Evolutionary conservation across 2,329 filamentous ascomycete species (phyloP).

Genomic region (Orbilia blumenaviensis): DNA sequence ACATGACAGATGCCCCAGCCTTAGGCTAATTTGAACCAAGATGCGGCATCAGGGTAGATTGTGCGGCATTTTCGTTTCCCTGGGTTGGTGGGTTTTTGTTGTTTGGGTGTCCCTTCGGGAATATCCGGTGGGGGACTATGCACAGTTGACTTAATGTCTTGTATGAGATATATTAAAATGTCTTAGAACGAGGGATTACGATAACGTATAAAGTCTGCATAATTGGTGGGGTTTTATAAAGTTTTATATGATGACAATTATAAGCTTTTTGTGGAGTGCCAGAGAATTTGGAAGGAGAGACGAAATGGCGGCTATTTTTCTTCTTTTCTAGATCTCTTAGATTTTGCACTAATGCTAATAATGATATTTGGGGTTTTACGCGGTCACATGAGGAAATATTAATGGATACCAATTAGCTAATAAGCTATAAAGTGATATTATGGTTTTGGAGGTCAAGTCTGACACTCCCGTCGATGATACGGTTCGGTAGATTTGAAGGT

Average conservation of each 20-base stretch:
- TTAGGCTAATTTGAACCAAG: conserved; percentile 2
- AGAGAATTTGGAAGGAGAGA: not conserved
- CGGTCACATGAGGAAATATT: not conserved
- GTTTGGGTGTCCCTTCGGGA: not conserved
- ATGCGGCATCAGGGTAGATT: not conserved
- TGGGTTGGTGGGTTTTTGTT: no score
- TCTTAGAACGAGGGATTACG: conserved; percentile 5
- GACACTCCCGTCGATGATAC: not conserved
- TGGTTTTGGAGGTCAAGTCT: no score
- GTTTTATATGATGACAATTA: not conserved
- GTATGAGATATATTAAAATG: conserved; percentile 14
- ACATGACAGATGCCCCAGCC: not conserved
- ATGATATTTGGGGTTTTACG: not conserved
- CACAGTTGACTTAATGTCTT: not conserved
- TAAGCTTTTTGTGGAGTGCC: conserved; percentile 8
- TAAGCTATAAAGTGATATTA: not conserved
- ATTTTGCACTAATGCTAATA: not conserved
- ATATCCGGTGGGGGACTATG: conserved; percentile 14
- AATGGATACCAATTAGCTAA: not conserved
- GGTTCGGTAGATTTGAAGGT: not conserved
- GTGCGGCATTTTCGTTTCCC: not conserved
- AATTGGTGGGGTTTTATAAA: not conserved
- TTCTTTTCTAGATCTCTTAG: not conserved
- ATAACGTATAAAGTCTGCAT: conserved; percentile 7
- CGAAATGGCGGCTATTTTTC: conserved; percentile 1